Conservation (phyloP, 2,329 filamentous ascomycete species). For the Lojkania enalia region DNA sequence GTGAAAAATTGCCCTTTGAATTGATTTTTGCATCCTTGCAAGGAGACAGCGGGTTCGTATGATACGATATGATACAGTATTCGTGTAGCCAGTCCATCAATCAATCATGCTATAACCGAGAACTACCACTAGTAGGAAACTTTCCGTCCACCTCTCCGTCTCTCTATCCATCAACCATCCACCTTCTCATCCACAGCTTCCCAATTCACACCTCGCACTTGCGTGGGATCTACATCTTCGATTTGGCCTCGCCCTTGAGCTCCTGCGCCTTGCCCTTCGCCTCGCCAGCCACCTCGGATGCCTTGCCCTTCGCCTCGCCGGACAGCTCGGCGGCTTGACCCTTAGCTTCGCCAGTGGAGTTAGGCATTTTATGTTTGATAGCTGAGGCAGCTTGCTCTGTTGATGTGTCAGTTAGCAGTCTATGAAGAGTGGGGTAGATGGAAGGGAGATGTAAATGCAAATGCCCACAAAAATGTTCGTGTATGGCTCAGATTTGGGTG, state of each 20-base stretch:
- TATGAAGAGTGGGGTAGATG: not conserved
- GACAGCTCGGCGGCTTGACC: slow-evolving; percentile 35
- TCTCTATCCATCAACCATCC: not conserved
- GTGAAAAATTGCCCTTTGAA: too few species aligned
- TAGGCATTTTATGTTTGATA: slow-evolving; percentile 40
- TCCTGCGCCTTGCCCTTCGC: slow-evolving; percentile 49
- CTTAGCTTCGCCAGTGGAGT: slow-evolving; percentile 42
- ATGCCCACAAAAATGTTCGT: too few species aligned
- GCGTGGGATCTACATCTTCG: slow-evolving; percentile 46
- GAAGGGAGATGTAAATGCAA: not conserved
- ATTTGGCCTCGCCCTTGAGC: slow-evolving; percentile 51
- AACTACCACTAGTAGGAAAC: too few species aligned
- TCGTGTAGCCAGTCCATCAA: too few species aligned
- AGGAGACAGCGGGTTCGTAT: too few species aligned
- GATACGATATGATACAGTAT: too few species aligned
- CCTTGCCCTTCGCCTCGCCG: slow-evolving; percentile 45
- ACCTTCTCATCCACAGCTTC: slow-evolving; percentile 44
- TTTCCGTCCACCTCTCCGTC: not conserved
- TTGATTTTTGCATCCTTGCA: too few species aligned
- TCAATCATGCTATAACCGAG: too few species aligned
- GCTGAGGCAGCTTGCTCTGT: slow-evolving; percentile 56
- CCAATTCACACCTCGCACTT: not conserved
- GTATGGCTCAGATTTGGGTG: too few species aligned
- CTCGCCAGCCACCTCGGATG: slow-evolving; percentile 44
- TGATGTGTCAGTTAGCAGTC: slow-evolving; percentile 12